phyloP scores from a whole-genome alignment of 2,329 filamentous ascomycete species.

The Clonostachys rhizophaga region DNA sequence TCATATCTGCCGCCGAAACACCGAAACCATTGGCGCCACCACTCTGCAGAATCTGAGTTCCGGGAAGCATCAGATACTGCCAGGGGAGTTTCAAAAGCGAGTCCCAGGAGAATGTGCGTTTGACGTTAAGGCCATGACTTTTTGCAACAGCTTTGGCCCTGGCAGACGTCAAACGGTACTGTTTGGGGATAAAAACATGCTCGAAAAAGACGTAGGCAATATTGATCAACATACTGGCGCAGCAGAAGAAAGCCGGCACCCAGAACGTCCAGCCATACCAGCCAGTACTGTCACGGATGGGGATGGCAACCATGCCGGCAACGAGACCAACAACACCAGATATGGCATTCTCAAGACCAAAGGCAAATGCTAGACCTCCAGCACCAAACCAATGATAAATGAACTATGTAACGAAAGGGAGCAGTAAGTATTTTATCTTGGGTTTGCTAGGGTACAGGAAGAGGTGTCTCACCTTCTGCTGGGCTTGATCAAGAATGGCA shows the following conservation, averaged over 20 bases:
- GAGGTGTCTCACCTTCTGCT: constrained; percentile 9
- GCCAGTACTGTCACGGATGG: constrained; percentile 11
- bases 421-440: too few relatives aligned
- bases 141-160: constrained; percentile 6
- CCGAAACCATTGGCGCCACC: constrained; percentile 11
- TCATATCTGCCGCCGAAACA: constrained; percentile 11
- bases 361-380: constrained; percentile 11
- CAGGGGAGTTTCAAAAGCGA: constrained; percentile 8
- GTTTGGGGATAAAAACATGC: constrained; percentile 4
- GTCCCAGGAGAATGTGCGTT: constrained; percentile 10
- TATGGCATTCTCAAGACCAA: constrained; percentile 13
- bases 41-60: constrained; percentile 12
- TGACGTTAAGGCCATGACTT: constrained; percentile 1
- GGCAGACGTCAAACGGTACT: constrained; percentile 6
- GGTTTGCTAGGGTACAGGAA: accelerated
- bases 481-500: constrained; percentile 11
- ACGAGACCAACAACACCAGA: constrained; percentile 12
- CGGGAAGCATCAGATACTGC: constrained; percentile 13
- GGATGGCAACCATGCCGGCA: constrained; percentile 12
- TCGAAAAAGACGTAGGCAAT: constrained; percentile 12
- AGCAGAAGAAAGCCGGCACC: constrained; percentile 13
- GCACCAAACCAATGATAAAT: constrained; percentile 16
- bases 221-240: constrained; percentile 9
- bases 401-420: constrained; percentile 4
- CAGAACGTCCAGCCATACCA: constrained; percentile 16